Evolutionary conservation across 805 yeast genomes (phyloP), one percentile per base, ranked within the genome.

Genomic region (Komagataella mondaviorum): DNA sequence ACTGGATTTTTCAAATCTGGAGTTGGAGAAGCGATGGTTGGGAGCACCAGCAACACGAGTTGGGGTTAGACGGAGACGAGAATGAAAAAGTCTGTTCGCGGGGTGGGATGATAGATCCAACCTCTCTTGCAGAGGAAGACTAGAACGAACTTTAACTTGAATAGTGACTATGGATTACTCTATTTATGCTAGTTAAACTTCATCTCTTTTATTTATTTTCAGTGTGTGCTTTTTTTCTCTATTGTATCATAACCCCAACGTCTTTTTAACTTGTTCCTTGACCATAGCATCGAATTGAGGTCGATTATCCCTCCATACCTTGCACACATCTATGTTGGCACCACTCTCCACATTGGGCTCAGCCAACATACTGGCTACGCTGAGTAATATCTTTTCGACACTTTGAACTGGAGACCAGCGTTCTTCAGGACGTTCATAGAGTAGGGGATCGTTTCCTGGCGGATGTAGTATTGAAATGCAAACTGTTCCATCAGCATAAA

Each of bases 331-430:
- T 30, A 78, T 77, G 53, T 93, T 88, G 49, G 99, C 99, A 8
- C 97, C 98, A 59, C 95, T 85, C 65, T 91, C 97, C 36, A 87
- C 84, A 62, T 93, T 93, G 2, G 99, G 98, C 66, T 93, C 96
- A 23, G 97, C 96, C 54, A 93, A 73, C 97, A 93, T 90, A 60
- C 96, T 86, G 76, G 90, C 80, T 20, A 93, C 98, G 65, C 95
- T 85, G 53, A 93, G 69, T 55, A 93, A 71, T 54, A 93, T 93
- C 75, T 93, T 93, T 68, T 93, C 99, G n/a, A 93, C 90, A 63
- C 95, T 86, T 65, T 93, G 99, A 30, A 93, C 90, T 0, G 99
- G 99, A 6, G 95, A 86, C 99, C 99, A 93, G 57, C 99, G 73
- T 68, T 93, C 99, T 59, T 90, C 95, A 0, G 98, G 96, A 30